Conservation (phyloP, 2,329 filamentous ascomycete genomes). For the Torrubiellomyces zombiae region DNA sequence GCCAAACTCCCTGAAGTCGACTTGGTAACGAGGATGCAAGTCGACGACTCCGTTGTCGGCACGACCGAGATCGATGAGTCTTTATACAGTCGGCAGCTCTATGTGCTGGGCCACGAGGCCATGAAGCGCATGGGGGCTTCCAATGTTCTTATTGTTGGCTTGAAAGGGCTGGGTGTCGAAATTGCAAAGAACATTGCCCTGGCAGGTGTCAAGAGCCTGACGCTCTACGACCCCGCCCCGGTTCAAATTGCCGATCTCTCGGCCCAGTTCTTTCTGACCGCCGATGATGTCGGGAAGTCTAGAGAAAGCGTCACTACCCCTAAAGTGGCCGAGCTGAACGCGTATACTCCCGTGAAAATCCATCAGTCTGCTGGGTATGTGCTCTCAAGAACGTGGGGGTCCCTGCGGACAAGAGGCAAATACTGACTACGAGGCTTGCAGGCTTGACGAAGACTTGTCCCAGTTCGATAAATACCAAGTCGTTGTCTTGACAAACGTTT, state of each 20-base stretch:
- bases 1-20: slow-evolving; percentile 42
- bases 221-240: slow-evolving; percentile 77
- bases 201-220: slow-evolving; percentile 93
- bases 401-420: slow-evolving; percentile 11
- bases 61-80: slow-evolving; percentile 52
- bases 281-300: slow-evolving; percentile 79
- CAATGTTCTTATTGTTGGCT: slow-evolving; percentile 78
- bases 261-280: slow-evolving; percentile 88
- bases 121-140: slow-evolving; percentile 99
- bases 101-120: slow-evolving; percentile 57
- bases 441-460: slow-evolving; percentile 58
- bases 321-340: slow-evolving; percentile 84
- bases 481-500: slow-evolving; percentile 74
- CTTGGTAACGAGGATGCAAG: slow-evolving; percentile 47
- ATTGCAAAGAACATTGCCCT: slow-evolving; percentile 98
- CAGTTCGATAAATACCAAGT: slow-evolving; percentile 85
- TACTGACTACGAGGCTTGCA: no score
- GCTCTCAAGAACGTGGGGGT: slow-evolving; percentile 2
- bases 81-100: slow-evolving; percentile 59
- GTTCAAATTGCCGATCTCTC: slow-evolving; percentile 79
- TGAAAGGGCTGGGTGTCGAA: slow-evolving; percentile 91
- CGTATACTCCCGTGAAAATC: slow-evolving; percentile 80
- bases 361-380: slow-evolving; percentile 42
- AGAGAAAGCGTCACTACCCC: slow-evolving; percentile 76
- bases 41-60: slow-evolving; percentile 41